phyloP scores from a whole-genome alignment of 129 eudicot species.

The Logfia minima region DNA sequence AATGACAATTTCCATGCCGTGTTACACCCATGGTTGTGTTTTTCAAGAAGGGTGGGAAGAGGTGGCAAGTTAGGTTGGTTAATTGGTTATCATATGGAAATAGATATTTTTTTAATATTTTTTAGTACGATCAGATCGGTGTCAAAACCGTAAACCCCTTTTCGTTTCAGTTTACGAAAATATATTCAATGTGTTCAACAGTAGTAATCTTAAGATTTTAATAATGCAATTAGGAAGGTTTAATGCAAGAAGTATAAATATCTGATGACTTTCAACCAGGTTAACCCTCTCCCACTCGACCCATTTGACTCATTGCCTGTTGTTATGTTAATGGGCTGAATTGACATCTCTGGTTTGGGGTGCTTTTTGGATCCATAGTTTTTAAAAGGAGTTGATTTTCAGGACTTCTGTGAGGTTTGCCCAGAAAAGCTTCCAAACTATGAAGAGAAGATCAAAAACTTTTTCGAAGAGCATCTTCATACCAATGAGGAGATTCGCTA shows the following conservation, averaged over 20 bases:
- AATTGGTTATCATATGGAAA: neutral
- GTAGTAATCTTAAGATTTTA: neutral
- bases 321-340: neutral
- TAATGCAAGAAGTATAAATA: neutral
- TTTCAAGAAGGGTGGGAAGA: neutral
- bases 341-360: neutral
- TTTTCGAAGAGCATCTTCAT: constrained; percentile 92
- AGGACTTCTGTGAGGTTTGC: constrained; percentile 95
- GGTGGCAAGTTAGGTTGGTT: neutral
- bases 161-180: neutral
- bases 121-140: neutral
- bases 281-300: neutral
- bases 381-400: neutral
- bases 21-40: neutral
- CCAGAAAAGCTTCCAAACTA: constrained; percentile 93
- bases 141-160: neutral
- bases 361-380: neutral
- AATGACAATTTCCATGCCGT: neutral
- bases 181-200: neutral
- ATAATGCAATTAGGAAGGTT: neutral
- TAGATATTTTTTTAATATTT: no score
- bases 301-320: neutral
- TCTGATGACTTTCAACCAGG: neutral
- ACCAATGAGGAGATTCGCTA: constrained; percentile 98
- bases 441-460: constrained; percentile 80